Conservation (phyloP, 2,329 filamentous ascomycete species). For the Pyrenophora graminea region DNA sequence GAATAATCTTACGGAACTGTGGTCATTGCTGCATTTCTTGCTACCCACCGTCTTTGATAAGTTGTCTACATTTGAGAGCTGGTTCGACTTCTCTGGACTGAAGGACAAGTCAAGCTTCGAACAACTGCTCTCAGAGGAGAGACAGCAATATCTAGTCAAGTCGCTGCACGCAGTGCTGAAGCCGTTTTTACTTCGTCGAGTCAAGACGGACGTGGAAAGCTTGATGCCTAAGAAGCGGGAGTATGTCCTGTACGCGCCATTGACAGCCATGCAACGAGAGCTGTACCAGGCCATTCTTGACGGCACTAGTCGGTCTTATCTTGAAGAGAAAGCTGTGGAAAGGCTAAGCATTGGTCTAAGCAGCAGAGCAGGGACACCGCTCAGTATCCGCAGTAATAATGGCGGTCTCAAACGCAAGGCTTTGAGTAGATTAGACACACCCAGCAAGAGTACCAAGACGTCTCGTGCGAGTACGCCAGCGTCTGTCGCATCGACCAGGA, state of each 20-base stretch:
- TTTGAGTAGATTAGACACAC: slow-evolving; percentile 50
- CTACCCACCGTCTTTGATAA: slow-evolving; percentile 92
- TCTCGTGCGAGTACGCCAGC: slow-evolving; percentile 75
- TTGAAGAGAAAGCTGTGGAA: slow-evolving; percentile 78
- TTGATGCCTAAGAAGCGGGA: slow-evolving; percentile 95
- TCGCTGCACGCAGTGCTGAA: slow-evolving; percentile 94
- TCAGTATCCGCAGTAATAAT: slow-evolving; percentile 50
- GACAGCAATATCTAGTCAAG: slow-evolving; percentile 76
- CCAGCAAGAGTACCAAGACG: slow-evolving; percentile 74
- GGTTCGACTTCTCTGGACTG: slow-evolving; percentile 96
- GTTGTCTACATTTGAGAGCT: slow-evolving; percentile 88
- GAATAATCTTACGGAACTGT: slow-evolving; percentile 92
- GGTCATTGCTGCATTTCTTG: slow-evolving; percentile 92
- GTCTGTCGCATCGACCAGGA: slow-evolving; percentile 56
- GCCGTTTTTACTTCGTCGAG: slow-evolving; percentile 80
- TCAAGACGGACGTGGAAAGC: slow-evolving; percentile 92
- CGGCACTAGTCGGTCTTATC: slow-evolving; percentile 56
- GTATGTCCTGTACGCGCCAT: slow-evolving; percentile 91
- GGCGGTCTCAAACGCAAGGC: slow-evolving; percentile 63
- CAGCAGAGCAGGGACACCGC: slow-evolving; percentile 55
- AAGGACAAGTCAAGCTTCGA: slow-evolving; percentile 80
- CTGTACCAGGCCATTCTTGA: slow-evolving; percentile 77
- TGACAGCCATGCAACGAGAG: slow-evolving; percentile 88
- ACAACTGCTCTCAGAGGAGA: slow-evolving; percentile 77
- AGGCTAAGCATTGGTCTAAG: slow-evolving; percentile 55